Conservation (phyloP, 257 asterid species). For the Petunia secreta region DNA sequence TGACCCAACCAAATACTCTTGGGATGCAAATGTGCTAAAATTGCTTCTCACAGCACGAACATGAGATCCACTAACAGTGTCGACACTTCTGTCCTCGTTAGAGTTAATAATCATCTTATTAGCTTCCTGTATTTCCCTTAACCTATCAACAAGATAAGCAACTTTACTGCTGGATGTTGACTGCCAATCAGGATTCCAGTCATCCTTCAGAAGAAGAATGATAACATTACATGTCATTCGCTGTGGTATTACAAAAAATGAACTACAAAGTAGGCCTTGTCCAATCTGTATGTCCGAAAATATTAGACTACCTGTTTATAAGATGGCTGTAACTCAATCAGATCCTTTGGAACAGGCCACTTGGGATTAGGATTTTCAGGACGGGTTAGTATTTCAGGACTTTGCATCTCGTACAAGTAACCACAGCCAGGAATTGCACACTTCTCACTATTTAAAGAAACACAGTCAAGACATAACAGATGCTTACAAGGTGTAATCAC, state of each 20-base stretch:
- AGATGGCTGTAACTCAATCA: slow-evolving; percentile 97
- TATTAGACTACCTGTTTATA: slow-evolving; percentile 71
- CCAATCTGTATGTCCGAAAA: neutral
- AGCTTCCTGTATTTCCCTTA: slow-evolving; percentile 64
- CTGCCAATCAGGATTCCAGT: slow-evolving; percentile 99
- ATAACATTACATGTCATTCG: neutral
- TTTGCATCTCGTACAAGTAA: slow-evolving; percentile 86
- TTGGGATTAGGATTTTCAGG: slow-evolving; percentile 98
- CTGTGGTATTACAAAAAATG: slow-evolving; percentile 2
- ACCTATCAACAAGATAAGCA: slow-evolving; percentile 63
- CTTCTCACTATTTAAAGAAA: slow-evolving; percentile 82
- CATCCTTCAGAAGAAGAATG: slow-evolving; percentile 61
- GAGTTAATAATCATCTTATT: slow-evolving; percentile 48
- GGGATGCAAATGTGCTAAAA: slow-evolving; percentile 31
- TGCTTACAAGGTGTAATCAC: slow-evolving; percentile 94
- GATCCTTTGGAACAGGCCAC: slow-evolving; percentile 99
- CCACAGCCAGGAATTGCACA: slow-evolving; percentile 87
- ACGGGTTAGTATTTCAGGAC: slow-evolving; percentile 86
- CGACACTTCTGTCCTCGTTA: slow-evolving; percentile 37
- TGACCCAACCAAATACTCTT: slow-evolving; percentile 37
- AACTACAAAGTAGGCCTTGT: slow-evolving; percentile 19
- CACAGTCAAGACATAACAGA: slow-evolving; percentile 89
- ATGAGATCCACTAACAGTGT: slow-evolving; percentile 33
- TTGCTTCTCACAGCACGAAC: slow-evolving; percentile 33
- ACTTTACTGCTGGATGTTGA: slow-evolving; percentile 98